Conservation (phyloP, 2,329 filamentous ascomycete species). For the Aspergillus udagawae region DNA sequence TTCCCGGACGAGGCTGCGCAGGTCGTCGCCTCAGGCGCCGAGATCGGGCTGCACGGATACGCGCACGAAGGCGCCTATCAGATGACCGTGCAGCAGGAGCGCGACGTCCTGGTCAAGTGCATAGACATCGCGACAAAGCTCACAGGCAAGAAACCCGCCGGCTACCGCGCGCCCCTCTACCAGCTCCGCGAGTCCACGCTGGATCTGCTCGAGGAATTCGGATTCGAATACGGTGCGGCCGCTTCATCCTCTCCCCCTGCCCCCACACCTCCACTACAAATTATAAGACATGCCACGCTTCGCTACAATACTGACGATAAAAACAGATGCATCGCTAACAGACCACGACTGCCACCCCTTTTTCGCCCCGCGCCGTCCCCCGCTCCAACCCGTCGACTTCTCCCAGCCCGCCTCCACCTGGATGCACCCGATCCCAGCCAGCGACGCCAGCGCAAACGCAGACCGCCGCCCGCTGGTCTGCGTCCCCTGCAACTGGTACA, state of each 20-base stretch:
- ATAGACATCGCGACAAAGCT: conserved; percentile 68
- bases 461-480: conserved; percentile 35
- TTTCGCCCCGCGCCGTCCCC: conserved; percentile 35
- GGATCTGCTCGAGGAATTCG: conserved; percentile 38
- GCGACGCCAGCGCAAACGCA: neutral
- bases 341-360: conserved; percentile 42
- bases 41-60: conserved; percentile 57
- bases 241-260: no score
- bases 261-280: neutral
- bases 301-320: no score
- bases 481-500: conserved; percentile 45
- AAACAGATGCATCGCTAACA: conserved; percentile 40
- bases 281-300: no score
- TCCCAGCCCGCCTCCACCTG: conserved; percentile 39
- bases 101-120: conserved; percentile 69
- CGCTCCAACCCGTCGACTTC: conserved; percentile 41
- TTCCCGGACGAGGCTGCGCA: conserved; percentile 50
- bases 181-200: conserved; percentile 38
- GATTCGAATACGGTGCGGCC: conserved; percentile 38
- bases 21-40: conserved; percentile 51
- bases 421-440: conserved; percentile 40
- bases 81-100: conserved; percentile 69
- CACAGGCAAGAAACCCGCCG: conserved; percentile 62
- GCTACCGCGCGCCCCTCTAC: conserved; percentile 37
- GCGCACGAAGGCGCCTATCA: conserved; percentile 67